Percentiles rank a stretch among this genome's conserved stretches.
Conservation (phyloP, 257 asterid genomes). For the Solanum boliviense region DNA sequence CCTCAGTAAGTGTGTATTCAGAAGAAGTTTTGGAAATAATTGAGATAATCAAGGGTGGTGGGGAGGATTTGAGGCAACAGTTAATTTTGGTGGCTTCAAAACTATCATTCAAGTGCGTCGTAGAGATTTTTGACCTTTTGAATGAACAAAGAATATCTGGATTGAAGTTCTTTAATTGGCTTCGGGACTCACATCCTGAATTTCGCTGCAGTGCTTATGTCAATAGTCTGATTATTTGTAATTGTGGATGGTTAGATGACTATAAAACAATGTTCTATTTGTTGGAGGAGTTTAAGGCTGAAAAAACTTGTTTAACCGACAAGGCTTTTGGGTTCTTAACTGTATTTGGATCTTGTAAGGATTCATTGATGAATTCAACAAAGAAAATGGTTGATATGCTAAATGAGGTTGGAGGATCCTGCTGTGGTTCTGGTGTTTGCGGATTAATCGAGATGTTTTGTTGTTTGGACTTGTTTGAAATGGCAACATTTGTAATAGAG, state of each 20-base stretch:
- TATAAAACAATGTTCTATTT: conserved; percentile 37
- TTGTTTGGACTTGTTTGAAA: conserved; percentile 40
- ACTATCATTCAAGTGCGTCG: conserved; percentile 17
- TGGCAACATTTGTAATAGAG: conserved; percentile 55
- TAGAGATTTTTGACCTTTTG: conserved; percentile 38
- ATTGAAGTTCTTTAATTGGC: conserved; percentile 58
- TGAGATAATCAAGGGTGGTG: conserved; percentile 33
- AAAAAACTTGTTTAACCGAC: conserved; percentile 41
- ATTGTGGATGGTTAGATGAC: conserved; percentile 65
- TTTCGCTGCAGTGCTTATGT: conserved; percentile 26
- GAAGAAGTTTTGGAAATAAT: conserved; percentile 9
- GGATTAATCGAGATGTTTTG: conserved; percentile 63
- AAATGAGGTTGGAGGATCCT: conserved; percentile 60
- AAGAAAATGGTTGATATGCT: conserved; percentile 30
- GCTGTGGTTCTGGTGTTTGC: conserved; percentile 45
- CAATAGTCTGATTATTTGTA: conserved; percentile 55
- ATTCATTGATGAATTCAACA: conserved; percentile 27
- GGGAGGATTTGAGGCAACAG: conserved; percentile 33
- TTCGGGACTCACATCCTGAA: conserved; percentile 23
- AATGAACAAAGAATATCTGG: conserved; percentile 39
- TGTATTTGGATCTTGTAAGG: conserved; percentile 13
- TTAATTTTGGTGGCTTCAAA: conserved; percentile 20
- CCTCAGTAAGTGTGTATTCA: background rate
- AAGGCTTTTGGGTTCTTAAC: conserved; percentile 59
- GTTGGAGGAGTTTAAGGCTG: conserved; percentile 35